Evolutionary conservation across 2,329 filamentous ascomycete species (phyloP).

Genomic region (Emericellopsis atlantica): DNA sequence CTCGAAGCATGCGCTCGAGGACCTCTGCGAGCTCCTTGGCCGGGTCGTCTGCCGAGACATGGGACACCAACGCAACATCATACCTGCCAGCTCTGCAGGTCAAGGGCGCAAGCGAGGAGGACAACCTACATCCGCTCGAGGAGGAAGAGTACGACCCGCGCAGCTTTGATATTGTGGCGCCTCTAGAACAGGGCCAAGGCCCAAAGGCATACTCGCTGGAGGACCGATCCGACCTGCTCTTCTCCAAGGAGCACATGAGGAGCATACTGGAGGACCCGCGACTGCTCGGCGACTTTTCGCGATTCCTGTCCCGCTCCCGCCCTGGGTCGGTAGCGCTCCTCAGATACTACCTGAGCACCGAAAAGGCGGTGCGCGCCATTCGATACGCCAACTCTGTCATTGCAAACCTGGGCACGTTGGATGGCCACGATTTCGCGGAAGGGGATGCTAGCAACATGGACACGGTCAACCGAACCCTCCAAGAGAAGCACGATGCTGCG

Average conservation of each 20-base stretch:
- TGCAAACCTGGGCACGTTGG: slow-evolving; percentile 34
- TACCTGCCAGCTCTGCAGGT: slow-evolving; percentile 9
- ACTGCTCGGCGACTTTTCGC: slow-evolving; percentile 52
- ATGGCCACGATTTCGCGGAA: slow-evolving; percentile 41
- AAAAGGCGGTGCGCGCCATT: slow-evolving; percentile 60
- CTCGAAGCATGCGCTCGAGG: slow-evolving; percentile 1
- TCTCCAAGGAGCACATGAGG: slow-evolving; percentile 52
- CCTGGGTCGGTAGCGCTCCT: slow-evolving; percentile 53
- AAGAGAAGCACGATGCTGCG: slow-evolving; percentile 50
- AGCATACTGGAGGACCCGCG: slow-evolving; percentile 53
- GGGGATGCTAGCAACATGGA: slow-evolving; percentile 24
- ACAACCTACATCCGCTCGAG: slow-evolving; percentile 20
- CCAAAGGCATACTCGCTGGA: slow-evolving; percentile 38
- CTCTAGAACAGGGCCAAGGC: slow-evolving; percentile 4
- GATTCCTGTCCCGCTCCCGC: slow-evolving; percentile 48
- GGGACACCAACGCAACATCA: neutral
- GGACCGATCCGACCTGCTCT: slow-evolving; percentile 48
- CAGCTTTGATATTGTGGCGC: slow-evolving; percentile 21
- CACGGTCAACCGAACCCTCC: slow-evolving; percentile 45
- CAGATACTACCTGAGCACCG: slow-evolving; percentile 58
- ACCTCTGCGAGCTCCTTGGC: neutral
- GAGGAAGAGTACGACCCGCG: slow-evolving; percentile 22
- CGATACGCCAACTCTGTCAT: slow-evolving; percentile 51
- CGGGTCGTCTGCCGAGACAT: neutral
- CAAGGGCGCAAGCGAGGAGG: slow-evolving; percentile 9